Evolutionary conservation across 495 filamentous ascomycete species (phyloP), one percentile per base, ranked within the genome.

Genomic region (Neurospora cerealis): DNA sequence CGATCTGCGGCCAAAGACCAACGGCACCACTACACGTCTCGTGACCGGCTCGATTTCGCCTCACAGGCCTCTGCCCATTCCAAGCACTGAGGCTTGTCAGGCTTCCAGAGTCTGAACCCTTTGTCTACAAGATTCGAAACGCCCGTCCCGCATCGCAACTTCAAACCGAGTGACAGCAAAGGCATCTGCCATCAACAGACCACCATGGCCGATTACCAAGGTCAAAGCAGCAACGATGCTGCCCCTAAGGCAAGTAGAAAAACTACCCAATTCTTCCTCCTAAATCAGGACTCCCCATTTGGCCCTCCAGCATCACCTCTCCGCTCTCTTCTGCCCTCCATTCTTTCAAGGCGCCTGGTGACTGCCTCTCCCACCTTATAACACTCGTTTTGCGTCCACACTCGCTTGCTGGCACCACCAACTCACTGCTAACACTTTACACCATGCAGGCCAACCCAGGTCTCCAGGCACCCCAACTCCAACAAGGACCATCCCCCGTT

Each of bases 371-470:
- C 28, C 37, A n/a, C 9, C 24, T 24, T 19, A n/a, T 38, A 9
- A 37, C 40, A 10, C 42, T 42, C 41, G 21, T 32, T 34, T 48
- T 48, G 15, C 9, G 28, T 34, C 39, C 19, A 24, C 7, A 40
- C 19, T n/a, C 69, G 44, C 42, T 40, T 9, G 11, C 60, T 74
- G 37, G 28, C 17, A 28, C 44, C 41, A 24, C 37, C 13, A 69
- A 39, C 76, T 75, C 60, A 78, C 72, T 34, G n/a, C 32, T 69
- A 15, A 8, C 28, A 15, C 17, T 66, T 71, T 11, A 54, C 36
- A 74, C 21, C 15, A 78, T 79, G 70, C 80, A 83, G 81, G 73
- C 77, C 48, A 78, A 80, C 70, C 75, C 79, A 37, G 72, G 76
- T 36, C 75, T 81, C 38, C 78, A 79, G 70, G 76, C 80, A 70